These are phyloP conservation scores for Leccinum griseonigrum DNA, from an alignment of 1,284 basidiomycete species.

Conservation along the genomic window DNA sequence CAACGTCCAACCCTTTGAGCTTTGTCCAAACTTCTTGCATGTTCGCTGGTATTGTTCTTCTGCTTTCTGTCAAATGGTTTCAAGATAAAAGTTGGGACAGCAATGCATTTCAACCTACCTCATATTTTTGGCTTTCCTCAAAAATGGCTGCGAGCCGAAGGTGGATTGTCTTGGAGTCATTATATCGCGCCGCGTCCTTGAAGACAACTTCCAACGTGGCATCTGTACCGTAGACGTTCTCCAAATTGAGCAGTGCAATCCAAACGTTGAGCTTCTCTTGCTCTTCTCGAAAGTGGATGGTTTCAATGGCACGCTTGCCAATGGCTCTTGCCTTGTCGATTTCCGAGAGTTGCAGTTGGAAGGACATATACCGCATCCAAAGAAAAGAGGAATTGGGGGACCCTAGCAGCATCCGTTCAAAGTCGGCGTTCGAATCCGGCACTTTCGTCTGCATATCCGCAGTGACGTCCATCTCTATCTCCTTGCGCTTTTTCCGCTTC, in stretches of 20 bases:
- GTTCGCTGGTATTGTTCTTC: conserved; percentile 85
- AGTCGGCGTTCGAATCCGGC: conserved; percentile 93
- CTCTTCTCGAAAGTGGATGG: conserved; percentile 96
- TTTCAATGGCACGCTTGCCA: conserved; percentile 80
- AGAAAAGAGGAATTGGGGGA: conserved; percentile 97
- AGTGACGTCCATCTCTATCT: conserved; percentile 80
- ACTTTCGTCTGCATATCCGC: conserved; percentile 79
- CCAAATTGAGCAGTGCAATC: conserved; percentile 95
- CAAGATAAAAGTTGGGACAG: background rate
- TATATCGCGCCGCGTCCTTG: conserved; percentile 87
- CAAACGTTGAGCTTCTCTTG: conserved; percentile 97
- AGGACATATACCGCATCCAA: conserved; percentile 99
- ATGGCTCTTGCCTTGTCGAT: conserved; percentile 91
- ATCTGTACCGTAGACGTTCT: conserved; percentile 91
- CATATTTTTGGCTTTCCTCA: conserved; percentile 77
- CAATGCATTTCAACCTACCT: conserved; percentile 47
- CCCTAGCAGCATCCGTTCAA: conserved; percentile 91
- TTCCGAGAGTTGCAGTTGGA: conserved; percentile 94
- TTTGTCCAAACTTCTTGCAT: conserved; percentile 90
- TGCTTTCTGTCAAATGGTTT: conserved; percentile 57
- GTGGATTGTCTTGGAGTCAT: conserved; percentile 91
- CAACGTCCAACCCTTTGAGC: conserved; percentile 89
- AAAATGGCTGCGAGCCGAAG: conserved; percentile 84
- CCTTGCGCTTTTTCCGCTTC: conserved; percentile 66
- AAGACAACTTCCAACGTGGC: conserved; percentile 78